Evolutionary conservation across 805 yeast genomes (phyloP), one percentile per base, ranked within the genome.

Genomic region (Nakazawaea laoshanensis): DNA sequence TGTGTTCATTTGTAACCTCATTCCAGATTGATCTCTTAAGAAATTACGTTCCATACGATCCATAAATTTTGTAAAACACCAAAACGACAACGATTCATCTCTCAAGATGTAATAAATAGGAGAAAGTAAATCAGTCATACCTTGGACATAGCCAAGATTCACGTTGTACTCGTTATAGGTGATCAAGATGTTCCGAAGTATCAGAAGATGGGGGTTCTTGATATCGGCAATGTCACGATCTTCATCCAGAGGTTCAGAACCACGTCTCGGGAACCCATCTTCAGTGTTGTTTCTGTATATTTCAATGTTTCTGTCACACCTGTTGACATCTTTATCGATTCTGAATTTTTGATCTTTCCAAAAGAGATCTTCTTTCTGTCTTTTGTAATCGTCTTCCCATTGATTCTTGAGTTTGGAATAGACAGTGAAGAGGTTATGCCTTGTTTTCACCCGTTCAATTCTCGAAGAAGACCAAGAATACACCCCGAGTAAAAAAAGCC

Each of bases 21-120:
- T 92, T 0, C 98, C 98, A 25, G 85, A 72, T 52, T 92, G 95
- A 53, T 86, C 95, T 30, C 94, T 72, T 19, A 89, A 61, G 52
- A 88, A 92, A 54, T 92, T 92, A 33, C 96, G 67, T 53, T 89
- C 96, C 96, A 89, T 87, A 35, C 92, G 63, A 32, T 84, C 86
- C 97, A 92, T 89, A 44, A 85, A 84, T 24, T 76, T 73, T 3
- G 73, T 67, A 59, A 92, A 89, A 7, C 87, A 78, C 94, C 96
- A 86, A 53, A 92, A 92, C 5, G 95, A 65, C 16, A 86, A 47
- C 0, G 78, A 61, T 44, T 88, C 95, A 51, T 88, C 94, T 43
- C 69, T 67, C 7, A 65, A 41, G 7, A 64, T 57, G 33, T 67
- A 73, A 52, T 86, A 92, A 3, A 92, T 56, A 1, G 96, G 96